A percentile compares a stretch with the other conserved stretches of the same genome.
phyloP scores from a whole-genome alignment of 2,329 filamentous ascomycete species.

The Paecilomyces variotii region DNA sequence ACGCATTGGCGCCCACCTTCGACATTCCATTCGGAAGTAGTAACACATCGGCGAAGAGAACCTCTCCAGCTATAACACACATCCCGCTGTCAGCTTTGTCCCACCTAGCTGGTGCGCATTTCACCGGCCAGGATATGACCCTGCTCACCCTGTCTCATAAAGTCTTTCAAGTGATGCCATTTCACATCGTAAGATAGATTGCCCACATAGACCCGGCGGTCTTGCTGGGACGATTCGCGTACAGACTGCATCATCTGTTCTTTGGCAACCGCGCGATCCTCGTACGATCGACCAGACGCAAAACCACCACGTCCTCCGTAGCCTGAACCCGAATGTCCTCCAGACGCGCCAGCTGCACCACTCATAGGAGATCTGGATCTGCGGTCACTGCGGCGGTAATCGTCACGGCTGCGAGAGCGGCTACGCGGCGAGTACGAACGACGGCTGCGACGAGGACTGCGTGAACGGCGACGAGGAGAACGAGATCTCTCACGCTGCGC shows the following conservation, averaged over 20 bases:
- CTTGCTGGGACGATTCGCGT: conserved; percentile 91
- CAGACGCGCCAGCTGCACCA: conserved; percentile 58
- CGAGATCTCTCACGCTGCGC: conserved; percentile 69
- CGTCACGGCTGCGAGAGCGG: conserved; percentile 70
- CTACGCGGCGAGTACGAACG: conserved; percentile 73
- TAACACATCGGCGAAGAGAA: conserved; percentile 98
- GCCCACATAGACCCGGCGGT: conserved; percentile 98
- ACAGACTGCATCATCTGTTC: conserved; percentile 95
- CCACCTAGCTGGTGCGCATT: conserved; percentile 8
- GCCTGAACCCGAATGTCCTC: conserved; percentile 59
- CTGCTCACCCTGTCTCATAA: conserved; percentile 94
- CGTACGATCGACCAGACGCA: conserved; percentile 63
- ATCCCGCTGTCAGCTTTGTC: conserved; percentile 22
- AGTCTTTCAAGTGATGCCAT: conserved; percentile 99
- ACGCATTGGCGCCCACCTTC: conserved; percentile 97
- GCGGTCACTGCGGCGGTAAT: conserved; percentile 66
- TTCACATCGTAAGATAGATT: conserved; percentile 99
- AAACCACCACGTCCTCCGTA: conserved; percentile 54
- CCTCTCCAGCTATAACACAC: conserved; percentile 73
- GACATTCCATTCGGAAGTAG: conserved; percentile 99
- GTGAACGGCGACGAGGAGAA: conserved; percentile 62
- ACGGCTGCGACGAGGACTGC: conserved; percentile 69
- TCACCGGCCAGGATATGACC: conserved; percentile 15
- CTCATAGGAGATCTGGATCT: conserved; percentile 83
- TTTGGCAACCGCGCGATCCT: conserved; percentile 75